Base-by-base conservation (phyloP, 371 early-diverging fungal genomes). In the Rhizopus delemar region DNA sequence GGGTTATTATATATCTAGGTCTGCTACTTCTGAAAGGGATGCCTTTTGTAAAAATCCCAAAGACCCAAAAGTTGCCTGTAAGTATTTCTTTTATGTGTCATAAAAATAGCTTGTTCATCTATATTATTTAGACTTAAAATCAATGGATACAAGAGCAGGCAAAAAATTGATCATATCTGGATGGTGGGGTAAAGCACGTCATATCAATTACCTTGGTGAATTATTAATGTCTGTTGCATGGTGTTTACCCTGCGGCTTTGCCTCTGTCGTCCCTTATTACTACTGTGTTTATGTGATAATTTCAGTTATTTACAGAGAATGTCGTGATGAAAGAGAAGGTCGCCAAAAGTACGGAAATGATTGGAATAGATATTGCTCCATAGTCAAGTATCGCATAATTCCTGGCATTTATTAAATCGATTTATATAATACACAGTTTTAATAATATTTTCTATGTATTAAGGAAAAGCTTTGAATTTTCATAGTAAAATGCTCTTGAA, bases 171-270 rank as follows among this genome's bases (percentile, higher is more conserved):
- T 97, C 35, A 85, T 86, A 34, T 82, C 82, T 41, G 95, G 98
- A 9, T 97, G 96, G 96, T 97, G 96, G 93, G 96, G 95, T 5
- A 77, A 80, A 29, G 89, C 95, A 8, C 78, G 95, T 41, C 93
- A 97, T 66, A 91, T 96, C 65, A 95, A 97, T 72, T 97, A 97
- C 77, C 72, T 91, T 46, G 94, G 90, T 28, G 94, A 95, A 70
- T 91, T 91, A 90, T 67, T 92, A 28, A 91, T 95, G 92, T 84
- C 90, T 6, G 67, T 93, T 43, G 76, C 94, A 4, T 93, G 93
- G 92, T 91, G 90, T 58, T 74, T 94, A 28, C 87, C 90, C n/a
- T 84, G 83, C 52, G 84, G 83, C 8, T 75, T 73, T 56, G 78
- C 66, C 41, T 82, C 88, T 22, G 75, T 86, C 41, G 78, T 98